phyloP scores from a whole-genome alignment of 2,329 filamentous ascomycete genomes.

The Fusarium foetens region DNA sequence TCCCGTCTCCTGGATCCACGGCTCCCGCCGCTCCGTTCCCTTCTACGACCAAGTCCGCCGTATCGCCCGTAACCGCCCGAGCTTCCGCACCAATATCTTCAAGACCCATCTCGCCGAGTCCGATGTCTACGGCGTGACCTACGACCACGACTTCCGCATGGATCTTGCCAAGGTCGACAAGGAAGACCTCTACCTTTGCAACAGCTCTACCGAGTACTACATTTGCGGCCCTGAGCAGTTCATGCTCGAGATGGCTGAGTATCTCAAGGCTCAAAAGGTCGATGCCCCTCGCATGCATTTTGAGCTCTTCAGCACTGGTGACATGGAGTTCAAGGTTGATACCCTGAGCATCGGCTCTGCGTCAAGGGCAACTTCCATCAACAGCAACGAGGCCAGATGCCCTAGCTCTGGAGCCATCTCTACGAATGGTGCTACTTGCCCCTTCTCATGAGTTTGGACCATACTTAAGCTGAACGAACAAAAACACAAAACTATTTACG shows the following conservation, averaged over 20 bases:
- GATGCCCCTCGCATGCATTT: slow-evolving; percentile 53
- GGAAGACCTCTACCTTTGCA: slow-evolving; percentile 58
- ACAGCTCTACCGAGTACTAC: slow-evolving; percentile 62
- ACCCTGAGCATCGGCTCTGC: slow-evolving; percentile 43
- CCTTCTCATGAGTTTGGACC: slow-evolving; percentile 23
- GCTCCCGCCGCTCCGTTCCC: slow-evolving; percentile 61
- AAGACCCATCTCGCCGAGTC: slow-evolving; percentile 58
- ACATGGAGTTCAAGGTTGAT: slow-evolving; percentile 52
- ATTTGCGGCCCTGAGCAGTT: slow-evolving; percentile 66
- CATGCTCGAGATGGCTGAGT: slow-evolving; percentile 61
- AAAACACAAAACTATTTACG: neutral
- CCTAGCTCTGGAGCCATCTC: slow-evolving; percentile 34
- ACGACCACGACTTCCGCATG: slow-evolving; percentile 55
- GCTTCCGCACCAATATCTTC: slow-evolving; percentile 58
- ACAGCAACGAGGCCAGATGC: slow-evolving; percentile 26
- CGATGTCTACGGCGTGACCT: slow-evolving; percentile 57
- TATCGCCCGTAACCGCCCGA: slow-evolving; percentile 53
- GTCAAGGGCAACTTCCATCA: slow-evolving; percentile 25
- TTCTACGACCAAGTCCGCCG: slow-evolving; percentile 64
- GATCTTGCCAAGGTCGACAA: slow-evolving; percentile 58
- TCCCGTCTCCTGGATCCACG: slow-evolving; percentile 69
- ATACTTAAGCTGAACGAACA: neutral
- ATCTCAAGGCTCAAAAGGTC: slow-evolving; percentile 55
- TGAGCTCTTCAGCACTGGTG: slow-evolving; percentile 60
- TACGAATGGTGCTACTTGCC: slow-evolving; percentile 19